Evolutionary conservation across 73 alveolate species (phyloP).

Genomic region (Paramecium sonneborni): DNA sequence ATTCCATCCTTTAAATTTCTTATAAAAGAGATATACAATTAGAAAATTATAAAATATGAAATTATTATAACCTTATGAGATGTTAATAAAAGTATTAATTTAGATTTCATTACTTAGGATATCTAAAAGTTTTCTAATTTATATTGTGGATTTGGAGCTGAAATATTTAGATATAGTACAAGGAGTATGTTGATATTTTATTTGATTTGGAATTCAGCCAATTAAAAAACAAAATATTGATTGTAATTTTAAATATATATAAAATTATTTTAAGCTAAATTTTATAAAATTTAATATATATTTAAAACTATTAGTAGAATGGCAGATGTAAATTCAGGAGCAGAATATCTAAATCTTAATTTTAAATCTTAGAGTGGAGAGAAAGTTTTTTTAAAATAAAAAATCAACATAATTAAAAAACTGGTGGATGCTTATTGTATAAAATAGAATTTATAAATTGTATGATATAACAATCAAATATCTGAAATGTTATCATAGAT

Average conservation of each 20-base stretch:
- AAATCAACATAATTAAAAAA: background rate
- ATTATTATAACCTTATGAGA: background rate
- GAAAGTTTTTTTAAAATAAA: background rate
- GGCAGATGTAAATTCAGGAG: background rate
- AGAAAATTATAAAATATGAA: constrained; percentile 40
- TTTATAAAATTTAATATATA: background rate
- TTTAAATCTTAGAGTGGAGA: background rate
- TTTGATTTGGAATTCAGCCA: constrained; percentile 27
- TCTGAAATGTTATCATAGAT: background rate
- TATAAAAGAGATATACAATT: constrained; percentile 12
- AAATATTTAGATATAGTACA: background rate
- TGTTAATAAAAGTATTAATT: background rate
- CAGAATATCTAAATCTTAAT: background rate
- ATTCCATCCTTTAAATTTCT: constrained; percentile 4
- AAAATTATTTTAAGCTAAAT: background rate
- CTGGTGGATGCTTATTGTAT: background rate
- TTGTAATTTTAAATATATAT: background rate
- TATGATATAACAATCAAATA: background rate
- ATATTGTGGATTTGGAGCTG: background rate
- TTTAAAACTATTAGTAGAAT: background rate
- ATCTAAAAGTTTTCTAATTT: background rate
- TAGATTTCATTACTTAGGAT: background rate
- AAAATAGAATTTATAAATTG: background rate
- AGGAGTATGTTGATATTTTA: constrained; percentile 31
- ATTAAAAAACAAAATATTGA: background rate